Conservation (phyloP, 2,329 filamentous ascomycete genomes). For the Calonectria pauciramosa region DNA sequence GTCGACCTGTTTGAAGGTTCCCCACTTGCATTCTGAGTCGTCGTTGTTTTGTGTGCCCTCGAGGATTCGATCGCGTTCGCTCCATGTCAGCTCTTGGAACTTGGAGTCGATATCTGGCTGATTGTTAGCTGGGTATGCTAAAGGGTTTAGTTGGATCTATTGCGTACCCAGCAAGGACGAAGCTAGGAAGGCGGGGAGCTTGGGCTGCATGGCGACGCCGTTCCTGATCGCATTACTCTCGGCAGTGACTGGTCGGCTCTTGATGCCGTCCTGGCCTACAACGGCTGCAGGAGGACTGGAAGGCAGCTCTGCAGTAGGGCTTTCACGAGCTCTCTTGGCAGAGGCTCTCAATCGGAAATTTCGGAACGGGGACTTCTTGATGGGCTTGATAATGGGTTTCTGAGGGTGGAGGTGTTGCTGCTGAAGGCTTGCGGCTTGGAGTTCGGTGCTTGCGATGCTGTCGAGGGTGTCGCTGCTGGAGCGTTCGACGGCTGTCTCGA, state of each 20-base stretch:
- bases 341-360: slow-evolving; percentile 60
- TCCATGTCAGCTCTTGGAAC: slow-evolving; percentile 68
- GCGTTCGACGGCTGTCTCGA: slow-evolving; percentile 56
- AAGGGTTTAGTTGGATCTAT: not conserved
- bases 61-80: slow-evolving; percentile 63
- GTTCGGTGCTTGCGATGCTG: slow-evolving; percentile 44
- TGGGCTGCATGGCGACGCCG: slow-evolving; percentile 30
- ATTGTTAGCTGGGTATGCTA: not conserved
- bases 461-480: slow-evolving; percentile 47
- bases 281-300: slow-evolving; percentile 49
- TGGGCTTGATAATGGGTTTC: slow-evolving; percentile 38
- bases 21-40: slow-evolving; percentile 51
- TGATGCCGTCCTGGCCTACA: slow-evolving; percentile 54
- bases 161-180: slow-evolving; percentile 54
- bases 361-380: slow-evolving; percentile 58
- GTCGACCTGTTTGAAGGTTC: slow-evolving; percentile 52
- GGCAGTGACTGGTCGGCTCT: slow-evolving; percentile 41
- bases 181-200: slow-evolving; percentile 57
- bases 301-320: slow-evolving; percentile 54
- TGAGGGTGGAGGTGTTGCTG: slow-evolving; percentile 40
- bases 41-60: slow-evolving; percentile 55
- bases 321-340: slow-evolving; percentile 60
- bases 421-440: slow-evolving; percentile 39
- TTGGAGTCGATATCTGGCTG: slow-evolving; percentile 62
- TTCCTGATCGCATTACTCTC: slow-evolving; percentile 34